Evolutionary conservation across 2,329 filamentous ascomycete genomes (phyloP).

Genomic region (Alternaria sp.): DNA sequence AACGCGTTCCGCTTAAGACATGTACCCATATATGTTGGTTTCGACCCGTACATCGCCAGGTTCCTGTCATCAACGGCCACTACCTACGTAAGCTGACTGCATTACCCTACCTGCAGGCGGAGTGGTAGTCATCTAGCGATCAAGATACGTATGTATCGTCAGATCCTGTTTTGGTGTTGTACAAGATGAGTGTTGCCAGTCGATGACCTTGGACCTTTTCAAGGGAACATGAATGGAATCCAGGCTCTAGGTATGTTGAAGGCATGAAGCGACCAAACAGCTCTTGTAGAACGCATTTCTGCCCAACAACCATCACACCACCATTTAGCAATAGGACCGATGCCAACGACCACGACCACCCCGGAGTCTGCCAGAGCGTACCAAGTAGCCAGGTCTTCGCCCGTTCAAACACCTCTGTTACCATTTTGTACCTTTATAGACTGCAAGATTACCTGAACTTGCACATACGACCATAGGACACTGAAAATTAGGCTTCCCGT

Average conservation of each 20-base stretch:
- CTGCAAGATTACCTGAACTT: too few relatives aligned
- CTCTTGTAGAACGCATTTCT: background rate
- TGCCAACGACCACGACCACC: background rate
- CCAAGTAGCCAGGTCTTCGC: too few relatives aligned
- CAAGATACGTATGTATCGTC: constrained; percentile 38
- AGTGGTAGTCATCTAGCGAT: background rate
- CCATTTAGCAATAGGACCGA: background rate
- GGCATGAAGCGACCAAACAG: background rate
- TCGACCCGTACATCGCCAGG: background rate
- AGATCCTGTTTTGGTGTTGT: constrained; percentile 47
- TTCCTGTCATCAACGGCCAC: background rate
- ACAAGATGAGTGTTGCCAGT: background rate
- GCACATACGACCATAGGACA: background rate
- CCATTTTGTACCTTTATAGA: rapidly evolving
- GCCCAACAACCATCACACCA: background rate
- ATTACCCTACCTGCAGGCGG: background rate
- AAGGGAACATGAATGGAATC: background rate
- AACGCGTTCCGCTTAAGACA: background rate
- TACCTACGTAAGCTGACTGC: constrained; percentile 3
- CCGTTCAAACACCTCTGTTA: background rate
- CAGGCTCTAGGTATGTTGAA: background rate
- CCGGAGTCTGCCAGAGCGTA: background rate
- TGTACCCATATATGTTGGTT: background rate
- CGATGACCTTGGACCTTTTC: too few relatives aligned
- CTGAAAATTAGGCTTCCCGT: background rate